A percentile compares a stretch with the other conserved stretches of the same genome.
Conservation (phyloP, 2,329 filamentous ascomycete genomes). For the Neobulgaria alba region DNA sequence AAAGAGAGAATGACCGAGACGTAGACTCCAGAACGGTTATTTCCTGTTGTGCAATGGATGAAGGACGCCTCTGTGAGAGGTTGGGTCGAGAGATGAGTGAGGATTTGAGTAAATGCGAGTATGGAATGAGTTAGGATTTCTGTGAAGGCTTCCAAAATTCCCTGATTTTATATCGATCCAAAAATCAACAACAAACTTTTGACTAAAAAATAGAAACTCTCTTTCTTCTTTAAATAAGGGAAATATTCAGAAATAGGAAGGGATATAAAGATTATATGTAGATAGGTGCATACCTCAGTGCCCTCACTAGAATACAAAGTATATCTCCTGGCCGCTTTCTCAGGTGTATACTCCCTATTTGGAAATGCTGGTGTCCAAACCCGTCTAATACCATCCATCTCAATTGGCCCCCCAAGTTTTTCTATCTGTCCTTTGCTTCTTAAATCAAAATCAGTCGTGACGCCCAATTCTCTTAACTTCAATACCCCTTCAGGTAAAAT, state of each 20-base stretch:
- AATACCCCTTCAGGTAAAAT: conserved; percentile 44
- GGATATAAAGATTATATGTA: conserved; percentile 1
- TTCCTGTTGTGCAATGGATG: conserved; percentile 68
- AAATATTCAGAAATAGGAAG: neutral
- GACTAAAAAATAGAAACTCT: neutral
- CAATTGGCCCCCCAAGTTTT: conserved; percentile 32
- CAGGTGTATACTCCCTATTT: conserved; percentile 51
- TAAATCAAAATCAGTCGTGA: conserved; percentile 59
- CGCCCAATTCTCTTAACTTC: conserved; percentile 43
- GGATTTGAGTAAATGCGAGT: conserved; percentile 44
- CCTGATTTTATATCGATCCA: conserved; percentile 28
- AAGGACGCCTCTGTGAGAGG: conserved; percentile 16
- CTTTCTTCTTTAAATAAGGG: neutral
- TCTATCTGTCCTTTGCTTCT: conserved; percentile 53
- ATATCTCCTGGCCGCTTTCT: conserved; percentile 52
- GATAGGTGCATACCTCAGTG: conserved; percentile 30
- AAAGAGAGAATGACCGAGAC: conserved; percentile 56
- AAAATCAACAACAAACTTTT: neutral
- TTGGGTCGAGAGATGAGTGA: conserved; percentile 25
- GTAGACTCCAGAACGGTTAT: conserved; percentile 66
- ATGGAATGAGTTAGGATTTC: conserved; percentile 47
- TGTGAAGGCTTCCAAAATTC: conserved; percentile 54
- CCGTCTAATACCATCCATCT: conserved; percentile 42
- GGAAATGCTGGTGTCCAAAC: conserved; percentile 57
- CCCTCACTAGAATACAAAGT: conserved; percentile 48